Evolutionary conservation across 331 rosid species (phyloP).

Genomic region (Phaseolus coccineus): DNA sequence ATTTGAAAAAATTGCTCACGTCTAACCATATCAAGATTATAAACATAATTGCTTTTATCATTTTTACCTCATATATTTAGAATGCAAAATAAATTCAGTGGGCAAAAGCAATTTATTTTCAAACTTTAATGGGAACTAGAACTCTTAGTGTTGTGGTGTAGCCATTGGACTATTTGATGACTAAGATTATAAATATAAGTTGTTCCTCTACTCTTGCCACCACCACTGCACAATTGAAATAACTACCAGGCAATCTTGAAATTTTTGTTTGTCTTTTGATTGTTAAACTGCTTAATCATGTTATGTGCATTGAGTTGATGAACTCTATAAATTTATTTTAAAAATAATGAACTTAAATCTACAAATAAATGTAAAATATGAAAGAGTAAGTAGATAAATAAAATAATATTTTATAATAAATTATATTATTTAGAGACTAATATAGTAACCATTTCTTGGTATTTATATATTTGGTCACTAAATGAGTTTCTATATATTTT

Average conservation of each 20-base stretch:
- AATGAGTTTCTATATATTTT: too few relatives aligned
- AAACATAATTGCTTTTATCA: neutral
- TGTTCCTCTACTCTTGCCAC: neutral
- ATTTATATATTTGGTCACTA: too few relatives aligned
- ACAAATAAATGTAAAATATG: too few relatives aligned
- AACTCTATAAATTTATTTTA: neutral
- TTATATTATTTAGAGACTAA: too few relatives aligned
- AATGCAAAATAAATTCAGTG: neutral
- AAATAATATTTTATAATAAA: too few relatives aligned
- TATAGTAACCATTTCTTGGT: too few relatives aligned
- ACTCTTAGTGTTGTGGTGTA: neutral
- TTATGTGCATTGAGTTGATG: neutral
- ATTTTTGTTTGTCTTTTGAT: neutral
- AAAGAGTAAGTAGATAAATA: too few relatives aligned
- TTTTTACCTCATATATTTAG: neutral
- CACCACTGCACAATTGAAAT: conserved; percentile 3
- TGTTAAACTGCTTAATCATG: neutral
- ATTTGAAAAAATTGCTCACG: neutral
- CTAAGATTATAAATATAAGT: neutral
- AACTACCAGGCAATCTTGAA: neutral
- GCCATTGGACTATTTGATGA: neutral
- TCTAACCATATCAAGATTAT: conserved; percentile 10
- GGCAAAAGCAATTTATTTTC: neutral
- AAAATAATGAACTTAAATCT: too few relatives aligned
- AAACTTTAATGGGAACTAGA: neutral